These are phyloP conservation scores for Colletotrichum limetticola DNA, from an alignment of 2,329 filamentous ascomycete species.

Conservation along the genomic window DNA sequence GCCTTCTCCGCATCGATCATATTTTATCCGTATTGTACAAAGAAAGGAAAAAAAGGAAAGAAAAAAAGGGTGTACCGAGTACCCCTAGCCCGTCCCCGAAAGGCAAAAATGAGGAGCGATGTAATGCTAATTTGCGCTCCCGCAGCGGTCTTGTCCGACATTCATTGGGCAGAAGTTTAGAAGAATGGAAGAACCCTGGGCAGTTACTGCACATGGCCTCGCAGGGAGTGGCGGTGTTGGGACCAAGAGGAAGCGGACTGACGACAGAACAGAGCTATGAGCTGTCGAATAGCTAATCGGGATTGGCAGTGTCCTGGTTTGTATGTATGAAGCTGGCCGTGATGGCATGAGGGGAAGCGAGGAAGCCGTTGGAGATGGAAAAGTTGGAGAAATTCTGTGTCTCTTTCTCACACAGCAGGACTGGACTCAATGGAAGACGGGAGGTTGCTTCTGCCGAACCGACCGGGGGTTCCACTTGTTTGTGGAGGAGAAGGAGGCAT, in stretches of 20 bases:
- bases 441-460: background rate
- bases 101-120: constrained; percentile 29
- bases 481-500: background rate
- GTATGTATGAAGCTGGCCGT: constrained; percentile 24
- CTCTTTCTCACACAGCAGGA: no score
- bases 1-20: constrained; percentile 35
- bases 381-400: constrained; percentile 16
- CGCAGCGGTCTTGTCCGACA: constrained; percentile 30
- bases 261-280: constrained; percentile 3
- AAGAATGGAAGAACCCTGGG: constrained; percentile 23
- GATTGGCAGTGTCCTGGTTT: background rate
- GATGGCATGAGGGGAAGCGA: constrained; percentile 24
- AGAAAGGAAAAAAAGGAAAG: no score
- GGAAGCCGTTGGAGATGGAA: constrained; percentile 23
- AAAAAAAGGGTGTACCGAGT: background rate
- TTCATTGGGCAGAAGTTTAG: constrained; percentile 27
- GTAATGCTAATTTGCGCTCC: constrained; percentile 28
- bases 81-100: background rate
- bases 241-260: constrained; percentile 6
- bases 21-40: no score
- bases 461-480: background rate
- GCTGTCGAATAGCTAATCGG: constrained; percentile 4
- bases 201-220: constrained; percentile 21
- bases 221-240: constrained; percentile 21
- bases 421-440: no score